phyloP scores from a whole-genome alignment of 2,329 filamentous ascomycete species.

The Sporothrix curviconia region DNA sequence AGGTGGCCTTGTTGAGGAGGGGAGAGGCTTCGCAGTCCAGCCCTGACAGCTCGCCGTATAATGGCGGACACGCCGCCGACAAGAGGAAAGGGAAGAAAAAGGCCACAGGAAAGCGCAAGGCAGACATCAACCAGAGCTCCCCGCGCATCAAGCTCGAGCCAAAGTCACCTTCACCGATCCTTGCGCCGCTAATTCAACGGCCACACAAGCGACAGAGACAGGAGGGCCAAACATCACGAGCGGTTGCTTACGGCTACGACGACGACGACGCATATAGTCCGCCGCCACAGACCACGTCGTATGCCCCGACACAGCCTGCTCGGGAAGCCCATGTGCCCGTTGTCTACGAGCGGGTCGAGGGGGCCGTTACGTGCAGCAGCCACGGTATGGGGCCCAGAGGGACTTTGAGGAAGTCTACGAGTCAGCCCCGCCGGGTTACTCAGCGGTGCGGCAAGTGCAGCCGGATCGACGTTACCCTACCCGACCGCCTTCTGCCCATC shows the following conservation, averaged over 20 bases:
- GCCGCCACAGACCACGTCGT: constrained; percentile 16
- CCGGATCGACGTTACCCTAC: no score
- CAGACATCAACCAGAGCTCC: constrained; percentile 41
- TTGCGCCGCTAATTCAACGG: constrained; percentile 44
- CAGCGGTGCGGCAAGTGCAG: constrained; percentile 26
- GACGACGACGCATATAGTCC: constrained; percentile 7
- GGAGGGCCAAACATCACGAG: constrained; percentile 25
- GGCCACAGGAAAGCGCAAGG: constrained; percentile 47
- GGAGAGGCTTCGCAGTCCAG: constrained; percentile 45
- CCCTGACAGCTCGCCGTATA: constrained; percentile 55
- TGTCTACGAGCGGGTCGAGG: constrained; percentile 31
- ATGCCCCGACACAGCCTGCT: neutral
- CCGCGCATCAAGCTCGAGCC: constrained; percentile 60
- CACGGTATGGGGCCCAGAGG: neutral
- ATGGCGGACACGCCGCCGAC: constrained; percentile 16
- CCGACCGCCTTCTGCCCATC: neutral
- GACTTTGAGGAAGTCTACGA: constrained; percentile 25
- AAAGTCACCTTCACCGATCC: constrained; percentile 55
- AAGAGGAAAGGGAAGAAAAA: constrained; percentile 41
- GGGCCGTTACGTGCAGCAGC: constrained; percentile 22
- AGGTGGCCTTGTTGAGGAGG: constrained; percentile 51
- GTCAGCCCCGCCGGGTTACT: constrained; percentile 26
- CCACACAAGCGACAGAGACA: constrained; percentile 53
- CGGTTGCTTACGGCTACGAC: constrained; percentile 10
- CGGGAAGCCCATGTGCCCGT: constrained; percentile 28